Percentiles rank a stretch among this genome's conserved stretches.
Conservation (phyloP, 208 protist species). For the Leishmania mexicana region DNA sequence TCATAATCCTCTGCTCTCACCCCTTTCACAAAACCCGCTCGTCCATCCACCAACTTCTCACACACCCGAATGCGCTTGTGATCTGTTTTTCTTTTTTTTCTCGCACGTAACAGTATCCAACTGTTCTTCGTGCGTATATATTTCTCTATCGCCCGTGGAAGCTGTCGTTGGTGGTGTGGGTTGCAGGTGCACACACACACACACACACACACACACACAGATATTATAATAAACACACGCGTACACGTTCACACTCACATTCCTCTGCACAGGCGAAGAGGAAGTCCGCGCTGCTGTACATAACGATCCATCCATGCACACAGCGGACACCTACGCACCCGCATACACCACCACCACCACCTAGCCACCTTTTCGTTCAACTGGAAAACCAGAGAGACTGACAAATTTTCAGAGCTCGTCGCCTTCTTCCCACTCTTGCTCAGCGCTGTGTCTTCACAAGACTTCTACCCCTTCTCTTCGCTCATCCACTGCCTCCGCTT, state of each 20-base stretch:
- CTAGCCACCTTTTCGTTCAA: background rate
- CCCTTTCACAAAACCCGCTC: background rate
- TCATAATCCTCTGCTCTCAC: background rate
- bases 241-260: background rate
- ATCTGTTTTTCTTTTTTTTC: background rate
- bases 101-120: background rate
- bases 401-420: background rate
- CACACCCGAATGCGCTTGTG: background rate
- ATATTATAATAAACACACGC: background rate
- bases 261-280: background rate
- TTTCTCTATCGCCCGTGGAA: background rate
- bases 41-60: background rate
- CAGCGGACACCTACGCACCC: background rate
- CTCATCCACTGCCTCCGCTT: background rate
- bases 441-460: background rate
- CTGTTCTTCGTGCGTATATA: background rate
- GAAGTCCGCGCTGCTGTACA: background rate
- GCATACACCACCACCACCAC: background rate
- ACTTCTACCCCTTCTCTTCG: background rate
- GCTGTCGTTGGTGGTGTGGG: background rate
- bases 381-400: background rate
- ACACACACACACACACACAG: background rate
- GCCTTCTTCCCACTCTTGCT: background rate
- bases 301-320: background rate
- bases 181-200: background rate